Evolutionary conservation across 1,284 basidiomycete genomes (phyloP), one percentile per base, ranked within the genome.

Genomic region (Cryptococcus sp.): DNA sequence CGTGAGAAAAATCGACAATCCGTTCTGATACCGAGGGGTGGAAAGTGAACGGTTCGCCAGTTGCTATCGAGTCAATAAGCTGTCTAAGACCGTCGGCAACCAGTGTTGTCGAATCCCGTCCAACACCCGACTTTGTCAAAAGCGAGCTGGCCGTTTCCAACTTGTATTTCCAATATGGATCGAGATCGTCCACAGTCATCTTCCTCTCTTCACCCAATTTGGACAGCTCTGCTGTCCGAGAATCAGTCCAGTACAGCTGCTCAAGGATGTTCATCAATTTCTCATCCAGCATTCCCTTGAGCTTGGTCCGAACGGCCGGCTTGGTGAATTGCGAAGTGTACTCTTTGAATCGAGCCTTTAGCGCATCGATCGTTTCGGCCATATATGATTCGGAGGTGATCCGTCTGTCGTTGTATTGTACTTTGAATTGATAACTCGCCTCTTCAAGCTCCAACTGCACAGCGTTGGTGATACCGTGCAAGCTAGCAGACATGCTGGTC

Each of bases 381-480:
- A 98, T 92, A 73, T 99, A 99, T 3, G 91, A 93, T 77, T 99
- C 96, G 13, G 96, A 87, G 0, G 91, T 90, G 66, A 98, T 91
- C 25, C 89, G 85, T 20, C 93, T 86, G 78, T 99, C 96, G 74
- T 99, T 99, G 82, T 99, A 99, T 77, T 98, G 93, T 0, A 99
- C 78, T 79, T 99, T 99, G 85, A 99, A 99, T 77, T 98, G 94
- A 77, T 99, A 99, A 26, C 87, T 87, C 1, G 95, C 88, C 71
- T 98, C 95, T 77, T 99, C 95, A 15, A 98, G 84, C 77, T 99
- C 96, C 38, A 96, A 85, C 70, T 96, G 93, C 5, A 99, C 95
- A 1, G 92, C 91, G 73, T 97, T 97, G 52, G 92, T 91, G 74
- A 99, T 97, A 1, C 90, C 88, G 69, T 98, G 92, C 11, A 99